Base-by-base conservation (phyloP, 768 basidiomycete species). In the Tephrocybe sp. region DNA sequence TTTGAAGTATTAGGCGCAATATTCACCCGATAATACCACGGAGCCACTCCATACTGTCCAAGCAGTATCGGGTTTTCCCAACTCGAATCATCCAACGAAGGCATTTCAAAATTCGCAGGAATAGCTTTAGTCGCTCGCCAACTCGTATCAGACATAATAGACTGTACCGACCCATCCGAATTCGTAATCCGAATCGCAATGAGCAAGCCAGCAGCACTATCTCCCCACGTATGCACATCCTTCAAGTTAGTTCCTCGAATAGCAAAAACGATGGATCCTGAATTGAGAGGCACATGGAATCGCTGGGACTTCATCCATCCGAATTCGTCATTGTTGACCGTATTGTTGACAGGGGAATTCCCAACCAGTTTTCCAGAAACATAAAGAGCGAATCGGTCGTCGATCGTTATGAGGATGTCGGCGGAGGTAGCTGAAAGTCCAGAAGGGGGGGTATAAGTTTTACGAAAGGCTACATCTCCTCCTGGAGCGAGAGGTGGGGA, bases 331-430 rank as follows among this genome's bases (percentile, higher is more conserved):
- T 21, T 19, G 37, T 18, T 38, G 10, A 10, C 3, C 10, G 30
- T 18, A 5, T 21, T 19, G 37, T 18, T 38, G 10, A 10, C 3
- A 4, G 30, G 18, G 1, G 21, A 12, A 11, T 19, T 25, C 12
- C 40, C 33, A 12, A 31, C 41, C 18, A 41, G 9, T n/a, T 45
- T 29, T 3, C 52, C 52, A 16, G 34, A 23, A 13, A 53, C 46
- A 37, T 47, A 53, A 1, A 53, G 37, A 5, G 15, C 9, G 16
- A 38, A 53, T 11, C 15, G 12, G 25, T 53, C 19, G 41, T 53
- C 52, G n/a, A 37, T 34, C 3, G 45, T 40, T 13, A 53, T 44
- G 16, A 47, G 42, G 34, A 53, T 53, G 22, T 53, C 52, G 16
- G 52, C 52, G 5, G 33, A 44, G 3, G 37, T 36, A 13, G 42